Percentiles rank a stretch among this genome's conserved stretches.
These are phyloP conservation scores for Phascolomyces articulosus DNA, from an alignment of 371 early-diverging fungal genomes.

Conservation along the genomic window DNA sequence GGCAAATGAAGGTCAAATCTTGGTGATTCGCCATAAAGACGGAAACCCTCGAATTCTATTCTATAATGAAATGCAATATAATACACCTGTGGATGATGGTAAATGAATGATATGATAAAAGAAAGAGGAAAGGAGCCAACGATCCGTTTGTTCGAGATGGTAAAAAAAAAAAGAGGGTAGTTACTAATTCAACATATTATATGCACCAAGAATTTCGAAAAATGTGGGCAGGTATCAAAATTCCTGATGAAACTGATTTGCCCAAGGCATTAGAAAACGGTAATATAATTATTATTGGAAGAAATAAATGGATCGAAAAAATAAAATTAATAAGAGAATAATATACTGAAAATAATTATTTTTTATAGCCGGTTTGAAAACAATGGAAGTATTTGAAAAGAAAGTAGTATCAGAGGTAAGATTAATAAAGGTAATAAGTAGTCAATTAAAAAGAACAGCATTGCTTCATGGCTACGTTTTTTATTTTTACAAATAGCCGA, in stretches of 20 bases:
- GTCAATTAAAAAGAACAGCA: background rate
- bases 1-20: constrained; percentile 65
- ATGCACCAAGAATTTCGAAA: constrained; percentile 77
- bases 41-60: constrained; percentile 72
- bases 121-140: too few relatives aligned
- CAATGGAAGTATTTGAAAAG: constrained; percentile 75
- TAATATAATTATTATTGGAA: constrained; percentile 7
- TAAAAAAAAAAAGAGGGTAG: too few relatives aligned
- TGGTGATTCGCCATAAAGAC: constrained; percentile 81
- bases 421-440: background rate
- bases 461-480: background rate
- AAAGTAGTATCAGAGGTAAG: constrained; percentile 61
- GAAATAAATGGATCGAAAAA: too few relatives aligned
- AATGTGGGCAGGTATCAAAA: constrained; percentile 73
- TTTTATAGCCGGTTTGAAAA: constrained; percentile 69
- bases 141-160: too few relatives aligned
- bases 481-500: constrained; percentile 32
- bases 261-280: constrained; percentile 69
- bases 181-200: too few relatives aligned
- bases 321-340: background rate
- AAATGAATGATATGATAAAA: background rate
- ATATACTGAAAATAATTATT: background rate
- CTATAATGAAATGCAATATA: constrained; percentile 69
- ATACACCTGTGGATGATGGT: constrained; percentile 70
- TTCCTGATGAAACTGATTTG: constrained; percentile 81